Conservation (phyloP, 768 basidiomycete species). For the Russula sp. region DNA sequence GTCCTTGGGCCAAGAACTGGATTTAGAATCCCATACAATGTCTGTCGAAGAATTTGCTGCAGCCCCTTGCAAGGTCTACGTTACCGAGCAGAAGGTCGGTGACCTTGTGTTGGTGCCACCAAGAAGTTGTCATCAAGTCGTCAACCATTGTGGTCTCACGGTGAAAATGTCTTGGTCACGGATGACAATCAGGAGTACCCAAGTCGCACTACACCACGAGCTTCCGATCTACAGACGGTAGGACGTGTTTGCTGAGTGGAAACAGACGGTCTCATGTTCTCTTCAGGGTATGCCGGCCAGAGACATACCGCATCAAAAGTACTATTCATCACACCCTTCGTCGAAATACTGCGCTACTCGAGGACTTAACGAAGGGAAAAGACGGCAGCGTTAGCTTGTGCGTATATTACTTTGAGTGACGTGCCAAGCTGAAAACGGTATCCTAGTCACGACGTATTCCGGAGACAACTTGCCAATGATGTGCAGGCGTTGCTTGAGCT, state of each 20-base stretch:
- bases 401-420: not conserved
- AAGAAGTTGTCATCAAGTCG: constrained; percentile 75
- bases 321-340: constrained; percentile 51
- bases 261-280: not conserved
- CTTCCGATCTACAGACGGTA: constrained; percentile 76
- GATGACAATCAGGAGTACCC: constrained; percentile 62
- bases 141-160: constrained; percentile 74
- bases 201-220: constrained; percentile 58
- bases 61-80: constrained; percentile 63
- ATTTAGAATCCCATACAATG: constrained; percentile 64
- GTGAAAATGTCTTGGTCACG: constrained; percentile 84
- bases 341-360: constrained; percentile 27
- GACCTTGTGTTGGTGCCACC: constrained; percentile 79
- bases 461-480: constrained; percentile 15
- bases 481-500: constrained; percentile 36
- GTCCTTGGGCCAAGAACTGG: constrained; percentile 51
- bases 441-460: constrained; percentile 4
- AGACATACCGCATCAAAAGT: constrained; percentile 69
- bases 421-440: not conserved
- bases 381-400: not conserved
- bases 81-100: constrained; percentile 66
- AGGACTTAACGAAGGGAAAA: constrained; percentile 3
- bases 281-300: constrained; percentile 67
- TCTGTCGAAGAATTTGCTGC: constrained; percentile 53
- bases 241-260: constrained; percentile 9